A percentile compares a stretch with the other conserved stretches of the same genome.
Evolutionary conservation across 805 yeast genomes (phyloP).

Genomic region (Monosporozyma siamensis): DNA sequence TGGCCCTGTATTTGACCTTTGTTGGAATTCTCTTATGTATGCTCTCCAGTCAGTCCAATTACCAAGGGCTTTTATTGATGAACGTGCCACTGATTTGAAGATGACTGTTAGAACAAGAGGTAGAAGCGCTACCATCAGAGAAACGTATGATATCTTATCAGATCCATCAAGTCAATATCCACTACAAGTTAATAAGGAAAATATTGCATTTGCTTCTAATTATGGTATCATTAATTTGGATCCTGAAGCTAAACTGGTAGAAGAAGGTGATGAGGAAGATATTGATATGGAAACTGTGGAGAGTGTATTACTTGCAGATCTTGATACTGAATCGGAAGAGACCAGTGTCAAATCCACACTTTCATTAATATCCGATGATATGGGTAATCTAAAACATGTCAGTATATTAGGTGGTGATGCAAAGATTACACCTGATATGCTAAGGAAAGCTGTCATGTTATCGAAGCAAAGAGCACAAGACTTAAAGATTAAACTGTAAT

Average conservation of each 20-base stretch:
- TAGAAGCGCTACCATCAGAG: slow-evolving; percentile 38
- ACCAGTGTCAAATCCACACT: slow-evolving; percentile 45
- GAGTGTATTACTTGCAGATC: slow-evolving; percentile 52
- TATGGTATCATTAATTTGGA: slow-evolving; percentile 50
- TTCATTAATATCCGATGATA: slow-evolving; percentile 28
- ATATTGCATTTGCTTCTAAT: slow-evolving; percentile 38
- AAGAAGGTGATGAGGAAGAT: slow-evolving; percentile 15
- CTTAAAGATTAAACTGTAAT: slow-evolving; percentile 8
- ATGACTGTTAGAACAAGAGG: slow-evolving; percentile 46
- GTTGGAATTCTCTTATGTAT: slow-evolving; percentile 56
- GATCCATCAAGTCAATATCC: slow-evolving; percentile 36
- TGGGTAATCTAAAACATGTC: slow-evolving; percentile 34
- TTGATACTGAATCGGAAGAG: slow-evolving; percentile 84
- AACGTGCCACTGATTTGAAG: slow-evolving; percentile 43
- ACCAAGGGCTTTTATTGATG: slow-evolving; percentile 64
- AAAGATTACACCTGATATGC: slow-evolving; percentile 37
- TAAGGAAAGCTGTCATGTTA: slow-evolving; percentile 39
- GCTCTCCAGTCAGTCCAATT: slow-evolving; percentile 53
- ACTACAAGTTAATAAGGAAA: slow-evolving; percentile 33
- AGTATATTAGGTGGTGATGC: slow-evolving; percentile 43
- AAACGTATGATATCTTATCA: slow-evolving; percentile 46
- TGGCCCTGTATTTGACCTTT: slow-evolving; percentile 73
- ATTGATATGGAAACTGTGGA: slow-evolving; percentile 24
- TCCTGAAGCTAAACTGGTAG: slow-evolving; percentile 27
- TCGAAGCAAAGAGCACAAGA: slow-evolving; percentile 41